These are phyloP conservation scores for Trichoderma breve DNA, from an alignment of 2,329 filamentous ascomycete genomes.

Conservation along the genomic window DNA sequence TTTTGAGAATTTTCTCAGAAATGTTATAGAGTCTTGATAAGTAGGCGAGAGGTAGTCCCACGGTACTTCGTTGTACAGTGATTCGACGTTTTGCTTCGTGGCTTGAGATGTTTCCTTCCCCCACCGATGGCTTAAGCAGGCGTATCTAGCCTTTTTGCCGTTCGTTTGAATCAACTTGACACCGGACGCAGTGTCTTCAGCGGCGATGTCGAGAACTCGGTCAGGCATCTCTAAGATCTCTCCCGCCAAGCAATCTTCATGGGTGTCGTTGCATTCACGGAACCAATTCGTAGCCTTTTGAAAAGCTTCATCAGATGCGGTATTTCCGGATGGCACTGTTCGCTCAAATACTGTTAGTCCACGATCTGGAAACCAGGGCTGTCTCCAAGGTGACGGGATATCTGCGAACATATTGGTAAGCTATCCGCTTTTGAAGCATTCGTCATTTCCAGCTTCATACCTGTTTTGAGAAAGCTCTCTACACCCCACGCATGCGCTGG, in stretches of 20 bases:
- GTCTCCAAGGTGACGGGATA: slow-evolving; percentile 11
- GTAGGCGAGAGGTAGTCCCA: slow-evolving; percentile 20
- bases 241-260: background rate
- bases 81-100: background rate
- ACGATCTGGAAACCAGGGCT: slow-evolving; percentile 18
- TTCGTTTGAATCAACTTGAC: slow-evolving; percentile 4
- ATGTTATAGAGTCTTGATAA: slow-evolving; percentile 19
- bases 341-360: slow-evolving; percentile 3
- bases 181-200: background rate
- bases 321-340: background rate
- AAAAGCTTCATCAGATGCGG: slow-evolving; percentile 6
- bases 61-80: background rate
- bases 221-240: slow-evolving; percentile 6
- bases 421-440: rapidly evolving
- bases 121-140: slow-evolving; percentile 16
- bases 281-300: slow-evolving; percentile 8
- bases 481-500: background rate
- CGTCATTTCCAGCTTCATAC: background rate
- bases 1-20: slow-evolving; percentile 10
- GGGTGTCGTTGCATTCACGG: slow-evolving; percentile 8
- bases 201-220: slow-evolving; percentile 8
- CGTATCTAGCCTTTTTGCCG: slow-evolving; percentile 9
- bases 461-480: slow-evolving; percentile 3
- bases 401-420: background rate
- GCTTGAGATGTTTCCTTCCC: background rate